Evolutionary conservation across 1,284 basidiomycete species (phyloP).

Genomic region (Ustilago hordei): DNA sequence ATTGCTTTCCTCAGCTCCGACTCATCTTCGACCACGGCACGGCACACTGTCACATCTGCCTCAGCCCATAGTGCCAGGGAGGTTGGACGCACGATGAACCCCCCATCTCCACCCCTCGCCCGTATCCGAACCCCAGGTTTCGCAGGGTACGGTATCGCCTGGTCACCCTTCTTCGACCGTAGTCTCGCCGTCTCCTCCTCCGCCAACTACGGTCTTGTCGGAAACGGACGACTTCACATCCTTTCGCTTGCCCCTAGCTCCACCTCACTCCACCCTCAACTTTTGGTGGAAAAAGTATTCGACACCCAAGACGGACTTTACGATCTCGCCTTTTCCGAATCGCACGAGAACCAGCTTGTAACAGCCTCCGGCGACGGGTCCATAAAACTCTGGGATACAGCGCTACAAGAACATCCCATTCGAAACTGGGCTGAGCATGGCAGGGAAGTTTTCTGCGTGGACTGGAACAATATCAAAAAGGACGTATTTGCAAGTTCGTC

Average conservation of each 20-base stretch:
- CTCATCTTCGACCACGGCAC: too few species aligned
- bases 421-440: conserved; percentile 93
- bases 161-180: conserved; percentile 89
- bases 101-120: conserved; percentile 38
- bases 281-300: conserved; percentile 71
- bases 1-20: too few species aligned
- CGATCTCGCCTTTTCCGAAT: conserved; percentile 90
- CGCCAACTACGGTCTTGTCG: conserved; percentile 94
- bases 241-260: conserved; percentile 26
- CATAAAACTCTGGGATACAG: conserved; percentile 89
- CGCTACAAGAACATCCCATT: conserved; percentile 88
- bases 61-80: not conserved
- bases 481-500: conserved; percentile 83
- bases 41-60: too few species aligned
- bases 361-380: conserved; percentile 91
- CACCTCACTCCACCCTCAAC: conserved; percentile 9
- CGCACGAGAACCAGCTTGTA: conserved; percentile 92
- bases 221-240: conserved; percentile 77
- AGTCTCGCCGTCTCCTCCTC: conserved; percentile 87
- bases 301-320: conserved; percentile 94
- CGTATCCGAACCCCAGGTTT: conserved; percentile 72
- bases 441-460: conserved; percentile 91
- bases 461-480: conserved; percentile 96
- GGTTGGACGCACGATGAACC: conserved; percentile 12
- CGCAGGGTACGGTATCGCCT: conserved; percentile 87